Conservation (phyloP, 768 basidiomycete species). For the Boletus sp. region DNA sequence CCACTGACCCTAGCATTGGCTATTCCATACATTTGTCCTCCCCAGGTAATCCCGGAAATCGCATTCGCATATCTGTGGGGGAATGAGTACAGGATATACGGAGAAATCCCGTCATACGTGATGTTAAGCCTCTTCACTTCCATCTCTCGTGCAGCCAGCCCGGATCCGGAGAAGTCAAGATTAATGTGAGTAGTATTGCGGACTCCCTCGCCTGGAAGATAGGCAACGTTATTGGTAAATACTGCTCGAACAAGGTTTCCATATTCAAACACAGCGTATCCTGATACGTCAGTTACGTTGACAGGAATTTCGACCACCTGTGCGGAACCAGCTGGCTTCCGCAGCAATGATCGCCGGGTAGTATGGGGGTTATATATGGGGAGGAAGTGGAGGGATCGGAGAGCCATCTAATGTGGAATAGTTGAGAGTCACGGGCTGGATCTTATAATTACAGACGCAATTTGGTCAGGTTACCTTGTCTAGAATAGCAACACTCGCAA, state of each 20-base stretch:
- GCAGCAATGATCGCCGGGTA: conserved; percentile 61
- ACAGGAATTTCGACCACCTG: conserved; percentile 47
- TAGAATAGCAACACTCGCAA: conserved; percentile 33
- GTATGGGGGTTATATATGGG: conserved; percentile 65
- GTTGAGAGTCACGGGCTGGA: conserved; percentile 60
- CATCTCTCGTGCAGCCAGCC: conserved; percentile 29
- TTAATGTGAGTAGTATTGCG: conserved; percentile 43
- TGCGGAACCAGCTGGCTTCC: conserved; percentile 45
- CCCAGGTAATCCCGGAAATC: conserved; percentile 51
- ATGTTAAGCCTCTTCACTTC: conserved; percentile 50
- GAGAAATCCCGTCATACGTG: conserved; percentile 29
- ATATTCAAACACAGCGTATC: conserved; percentile 60
- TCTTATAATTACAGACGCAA: conserved; percentile 34
- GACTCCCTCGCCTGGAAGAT: conserved; percentile 33
- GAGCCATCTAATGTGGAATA: conserved; percentile 56
- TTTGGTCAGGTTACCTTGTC: neutral
- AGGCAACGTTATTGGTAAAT: conserved; percentile 59
- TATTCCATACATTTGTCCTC: conserved; percentile 58
- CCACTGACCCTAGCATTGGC: conserved; percentile 41
- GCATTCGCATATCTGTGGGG: conserved; percentile 46
- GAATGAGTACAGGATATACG: neutral
- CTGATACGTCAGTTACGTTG: conserved; percentile 46
- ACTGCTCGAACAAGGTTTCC: conserved; percentile 43
- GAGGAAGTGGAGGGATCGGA: conserved; percentile 46
- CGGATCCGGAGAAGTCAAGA: conserved; percentile 35